Conservation (phyloP, 495 filamentous ascomycete genomes). For the Alectoria sarmentosa region DNA sequence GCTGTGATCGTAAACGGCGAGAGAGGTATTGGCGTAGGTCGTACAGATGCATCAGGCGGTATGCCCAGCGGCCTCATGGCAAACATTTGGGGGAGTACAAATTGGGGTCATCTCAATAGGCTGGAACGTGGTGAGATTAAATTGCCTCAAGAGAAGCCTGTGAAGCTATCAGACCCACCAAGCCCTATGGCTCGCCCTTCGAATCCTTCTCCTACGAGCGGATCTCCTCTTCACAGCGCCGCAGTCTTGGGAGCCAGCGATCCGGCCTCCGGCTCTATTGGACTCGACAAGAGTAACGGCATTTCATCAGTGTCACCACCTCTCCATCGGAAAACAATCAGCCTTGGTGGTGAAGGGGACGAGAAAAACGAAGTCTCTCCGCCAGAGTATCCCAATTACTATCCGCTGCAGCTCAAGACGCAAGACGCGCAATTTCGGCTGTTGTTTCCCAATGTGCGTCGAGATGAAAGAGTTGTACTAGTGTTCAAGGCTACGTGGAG, state of each 20-base stretch:
- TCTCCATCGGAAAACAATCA: constrained; percentile 73
- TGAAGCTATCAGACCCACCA: constrained; percentile 13
- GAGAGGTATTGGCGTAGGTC: constrained; percentile 52
- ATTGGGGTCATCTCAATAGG: constrained; percentile 71
- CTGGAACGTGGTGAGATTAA: constrained; percentile 48
- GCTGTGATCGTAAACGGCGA: constrained; percentile 79
- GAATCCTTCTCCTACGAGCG: constrained; percentile 26
- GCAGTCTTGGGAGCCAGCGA: constrained; percentile 1
- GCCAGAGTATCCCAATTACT: constrained; percentile 69
- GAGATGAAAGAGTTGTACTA: constrained; percentile 70
- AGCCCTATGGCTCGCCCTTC: constrained; percentile 11
- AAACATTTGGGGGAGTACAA: constrained; percentile 84
- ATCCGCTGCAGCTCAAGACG: constrained; percentile 72
- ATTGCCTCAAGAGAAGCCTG: constrained; percentile 14
- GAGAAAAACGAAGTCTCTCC: constrained; percentile 39
- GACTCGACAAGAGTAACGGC: constrained; percentile 15
- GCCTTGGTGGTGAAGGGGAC: constrained; percentile 62
- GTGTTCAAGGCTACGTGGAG: constrained; percentile 71
- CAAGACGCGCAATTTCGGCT: constrained; percentile 92
- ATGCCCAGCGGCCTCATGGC: constrained; percentile 82
- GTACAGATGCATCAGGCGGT: constrained; percentile 54
- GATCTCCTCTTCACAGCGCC: constrained; percentile 3
- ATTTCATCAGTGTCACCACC: constrained; percentile 20
- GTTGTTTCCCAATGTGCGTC: constrained; percentile 73
- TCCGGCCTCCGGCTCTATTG: constrained; percentile 19